These are phyloP conservation scores for Myochromella boudieri DNA, from an alignment of 768 basidiomycete genomes.

Conservation along the genomic window DNA sequence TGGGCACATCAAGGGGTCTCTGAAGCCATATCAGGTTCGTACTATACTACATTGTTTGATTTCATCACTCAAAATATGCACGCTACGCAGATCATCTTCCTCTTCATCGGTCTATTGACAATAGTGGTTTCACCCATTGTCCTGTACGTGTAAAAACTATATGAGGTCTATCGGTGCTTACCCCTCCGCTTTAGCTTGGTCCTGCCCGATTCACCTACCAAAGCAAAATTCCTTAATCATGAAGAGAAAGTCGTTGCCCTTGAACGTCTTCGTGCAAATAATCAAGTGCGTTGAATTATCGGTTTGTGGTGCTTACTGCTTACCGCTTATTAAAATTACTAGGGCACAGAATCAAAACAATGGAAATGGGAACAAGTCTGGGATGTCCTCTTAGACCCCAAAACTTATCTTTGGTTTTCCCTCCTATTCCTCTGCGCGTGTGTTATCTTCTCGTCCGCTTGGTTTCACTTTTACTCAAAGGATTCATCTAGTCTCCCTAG, in stretches of 20 bases:
- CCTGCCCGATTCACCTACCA: constrained; percentile 44
- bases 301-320: not conserved
- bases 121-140: constrained; percentile 35
- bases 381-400: constrained; percentile 37
- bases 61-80: not conserved
- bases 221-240: constrained; percentile 36
- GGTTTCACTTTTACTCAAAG: no score
- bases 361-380: constrained; percentile 46
- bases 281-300: constrained; percentile 26
- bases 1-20: constrained; percentile 34
- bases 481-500: no score
- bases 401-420: constrained; percentile 42
- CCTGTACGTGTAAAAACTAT: constrained; percentile 22
- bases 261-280: constrained; percentile 41
- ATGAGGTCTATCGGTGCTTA: not conserved
- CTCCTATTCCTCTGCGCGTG: constrained; percentile 44
- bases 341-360: constrained; percentile 42
- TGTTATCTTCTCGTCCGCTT: constrained; percentile 3
- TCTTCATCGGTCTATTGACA: constrained; percentile 43
- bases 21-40: constrained; percentile 42
- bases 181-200: constrained; percentile 25
- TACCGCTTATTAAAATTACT: not conserved
- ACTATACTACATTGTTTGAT: not conserved
- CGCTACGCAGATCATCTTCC: constrained; percentile 37
- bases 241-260: constrained; percentile 43